phyloP scores from a whole-genome alignment of 495 filamentous ascomycete species.

The Penicillium fimorum region DNA sequence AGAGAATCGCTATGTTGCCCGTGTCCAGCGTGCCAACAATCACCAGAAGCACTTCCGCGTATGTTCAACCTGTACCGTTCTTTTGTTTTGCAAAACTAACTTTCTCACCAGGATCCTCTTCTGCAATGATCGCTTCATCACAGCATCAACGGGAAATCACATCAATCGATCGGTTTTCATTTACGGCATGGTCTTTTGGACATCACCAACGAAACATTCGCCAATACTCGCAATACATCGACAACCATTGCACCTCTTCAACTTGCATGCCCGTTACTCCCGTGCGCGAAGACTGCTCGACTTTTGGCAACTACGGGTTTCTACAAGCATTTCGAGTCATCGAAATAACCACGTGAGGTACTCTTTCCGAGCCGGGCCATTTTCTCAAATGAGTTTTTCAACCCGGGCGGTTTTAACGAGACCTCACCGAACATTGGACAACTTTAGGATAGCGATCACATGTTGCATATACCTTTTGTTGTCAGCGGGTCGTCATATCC shows the following conservation, averaged over 20 bases:
- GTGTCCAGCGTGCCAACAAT: slow-evolving; percentile 63
- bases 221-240: not conserved
- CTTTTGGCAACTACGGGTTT: slow-evolving; percentile 2
- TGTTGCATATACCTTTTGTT: slow-evolving; percentile 13
- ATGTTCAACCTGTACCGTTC: slow-evolving; percentile 23
- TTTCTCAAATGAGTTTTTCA: slow-evolving; percentile 15
- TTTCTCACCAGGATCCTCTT: slow-evolving; percentile 38
- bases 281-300: slow-evolving; percentile 2
- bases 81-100: slow-evolving; percentile 20
- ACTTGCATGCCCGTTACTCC: not conserved
- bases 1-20: slow-evolving; percentile 57
- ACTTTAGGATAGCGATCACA: slow-evolving; percentile 1
- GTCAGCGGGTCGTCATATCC: not conserved
- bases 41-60: slow-evolving; percentile 77
- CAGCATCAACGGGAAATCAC: not conserved
- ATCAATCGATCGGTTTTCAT: slow-evolving; percentile 3
- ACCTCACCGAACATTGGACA: slow-evolving; percentile 2
- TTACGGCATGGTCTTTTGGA: not conserved
- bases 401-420: slow-evolving; percentile 15
- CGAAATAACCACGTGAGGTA: slow-evolving; percentile 1
- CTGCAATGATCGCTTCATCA: slow-evolving; percentile 37
- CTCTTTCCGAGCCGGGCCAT: slow-evolving; percentile 13
- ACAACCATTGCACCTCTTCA: slow-evolving; percentile 6
- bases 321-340: not conserved
- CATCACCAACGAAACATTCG: slow-evolving; percentile 2